These are phyloP conservation scores for Calcarisporium arbuscula DNA, from an alignment of 2,329 filamentous ascomycete genomes.

Conservation along the genomic window DNA sequence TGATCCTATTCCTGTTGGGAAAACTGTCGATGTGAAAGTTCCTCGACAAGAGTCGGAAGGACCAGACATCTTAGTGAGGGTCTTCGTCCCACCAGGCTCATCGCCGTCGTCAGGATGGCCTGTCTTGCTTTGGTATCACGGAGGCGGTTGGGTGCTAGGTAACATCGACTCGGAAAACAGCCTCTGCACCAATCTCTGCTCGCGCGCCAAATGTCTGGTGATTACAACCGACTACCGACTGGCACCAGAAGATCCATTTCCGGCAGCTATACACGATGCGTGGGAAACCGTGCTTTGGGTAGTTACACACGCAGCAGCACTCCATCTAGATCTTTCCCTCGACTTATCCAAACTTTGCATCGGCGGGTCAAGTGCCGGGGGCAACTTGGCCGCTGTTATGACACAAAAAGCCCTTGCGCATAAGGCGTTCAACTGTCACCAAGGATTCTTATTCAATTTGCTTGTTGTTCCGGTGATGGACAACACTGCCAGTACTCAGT, in stretches of 20 bases:
- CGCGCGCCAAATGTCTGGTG: slow-evolving; percentile 8
- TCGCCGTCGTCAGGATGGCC: slow-evolving; percentile 37
- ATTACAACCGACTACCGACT: slow-evolving; percentile 20
- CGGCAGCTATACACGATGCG: slow-evolving; percentile 44
- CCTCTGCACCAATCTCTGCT: slow-evolving; percentile 40
- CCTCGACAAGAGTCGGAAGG: slow-evolving; percentile 31
- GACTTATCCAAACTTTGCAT: slow-evolving; percentile 37
- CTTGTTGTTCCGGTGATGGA: slow-evolving; percentile 10
- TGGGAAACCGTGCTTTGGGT: slow-evolving; percentile 46
- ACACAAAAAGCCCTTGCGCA: slow-evolving; percentile 10
- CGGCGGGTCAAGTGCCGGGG: slow-evolving; percentile 31
- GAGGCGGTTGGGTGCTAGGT: slow-evolving; percentile 44
- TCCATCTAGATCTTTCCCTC: slow-evolving; percentile 18
- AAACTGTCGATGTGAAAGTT: slow-evolving; percentile 29
- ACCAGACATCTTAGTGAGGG: slow-evolving; percentile 31
- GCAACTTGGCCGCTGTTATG: slow-evolving; percentile 10
- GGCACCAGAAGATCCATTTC: slow-evolving; percentile 44
- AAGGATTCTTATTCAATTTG: slow-evolving; percentile 1
- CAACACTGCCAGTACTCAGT: slow-evolving; percentile 6
- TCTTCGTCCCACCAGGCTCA: slow-evolving; percentile 34
- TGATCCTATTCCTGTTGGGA: slow-evolving; percentile 34
- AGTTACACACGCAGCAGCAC: slow-evolving; percentile 3
- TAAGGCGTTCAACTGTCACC: neutral
- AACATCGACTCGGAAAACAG: slow-evolving; percentile 43
- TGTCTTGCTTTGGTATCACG: slow-evolving; percentile 42